Conservation (phyloP, 805 yeast species). For the Yamadazyma olivae region DNA sequence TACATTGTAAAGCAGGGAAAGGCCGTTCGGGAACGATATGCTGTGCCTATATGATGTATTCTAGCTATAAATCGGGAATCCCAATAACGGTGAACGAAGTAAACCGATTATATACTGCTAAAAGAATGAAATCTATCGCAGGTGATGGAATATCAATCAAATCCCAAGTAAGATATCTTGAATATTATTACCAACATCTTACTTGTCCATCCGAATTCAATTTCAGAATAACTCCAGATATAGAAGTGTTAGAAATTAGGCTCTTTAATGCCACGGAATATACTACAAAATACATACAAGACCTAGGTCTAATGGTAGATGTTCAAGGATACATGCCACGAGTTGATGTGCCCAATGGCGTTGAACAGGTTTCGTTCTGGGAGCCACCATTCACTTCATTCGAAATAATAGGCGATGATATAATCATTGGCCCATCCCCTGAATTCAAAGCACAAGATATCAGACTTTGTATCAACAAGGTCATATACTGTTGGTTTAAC, state of each 20-base stretch:
- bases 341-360: constrained; percentile 2
- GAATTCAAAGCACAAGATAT: constrained; percentile 11
- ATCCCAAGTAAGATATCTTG: constrained; percentile 66
- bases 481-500: constrained; percentile 31
- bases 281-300: not conserved
- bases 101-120: constrained; percentile 46
- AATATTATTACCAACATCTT: constrained; percentile 38
- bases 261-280: not conserved
- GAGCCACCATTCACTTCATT: not conserved
- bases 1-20: constrained; percentile 90
- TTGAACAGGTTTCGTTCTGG: constrained; percentile 1
- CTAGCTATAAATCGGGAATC: constrained; percentile 18
- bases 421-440: not conserved
- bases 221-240: not conserved
- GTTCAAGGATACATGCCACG: constrained; percentile 1
- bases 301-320: not conserved
- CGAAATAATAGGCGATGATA: not conserved
- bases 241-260: not conserved
- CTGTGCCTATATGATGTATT: constrained; percentile 65
- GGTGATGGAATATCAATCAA: constrained; percentile 68
- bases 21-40: constrained; percentile 84
- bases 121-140: constrained; percentile 54
- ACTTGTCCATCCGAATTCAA: not conserved
- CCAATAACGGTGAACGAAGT: constrained; percentile 42
- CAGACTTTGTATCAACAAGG: constrained; percentile 13